Conservation (phyloP, 129 eudicot species). For the Centella asiatica region DNA sequence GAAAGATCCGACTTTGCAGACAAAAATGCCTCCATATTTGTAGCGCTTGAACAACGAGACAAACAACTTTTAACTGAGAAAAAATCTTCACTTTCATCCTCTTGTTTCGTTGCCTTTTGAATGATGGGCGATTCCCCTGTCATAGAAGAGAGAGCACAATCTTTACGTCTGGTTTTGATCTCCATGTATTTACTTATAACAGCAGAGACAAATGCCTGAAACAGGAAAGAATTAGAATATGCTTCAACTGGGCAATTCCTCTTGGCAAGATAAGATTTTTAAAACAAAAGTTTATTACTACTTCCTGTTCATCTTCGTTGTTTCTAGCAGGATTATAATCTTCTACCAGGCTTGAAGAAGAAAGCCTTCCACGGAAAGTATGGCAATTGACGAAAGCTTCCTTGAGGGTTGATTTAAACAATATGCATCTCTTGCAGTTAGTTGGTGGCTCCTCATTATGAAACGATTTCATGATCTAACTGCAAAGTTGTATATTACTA, state of each 20-base stretch:
- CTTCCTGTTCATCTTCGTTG: conserved; percentile 74
- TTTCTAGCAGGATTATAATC: no score
- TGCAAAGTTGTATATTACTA: neutral
- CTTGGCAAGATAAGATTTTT: no score
- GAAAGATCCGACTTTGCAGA: conserved; percentile 57
- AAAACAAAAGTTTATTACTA: conserved; percentile 11
- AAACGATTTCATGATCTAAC: conserved; percentile 16
- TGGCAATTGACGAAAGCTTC: conserved; percentile 46
- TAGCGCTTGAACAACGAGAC: conserved; percentile 48
- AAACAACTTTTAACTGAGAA: conserved; percentile 39
- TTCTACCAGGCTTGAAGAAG: conserved; percentile 31
- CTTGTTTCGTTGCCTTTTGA: conserved; percentile 16
- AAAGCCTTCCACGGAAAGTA: conserved; percentile 31
- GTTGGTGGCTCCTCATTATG: conserved; percentile 37
- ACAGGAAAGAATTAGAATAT: neutral
- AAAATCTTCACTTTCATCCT: conserved; percentile 39
- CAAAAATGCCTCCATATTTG: conserved; percentile 40
- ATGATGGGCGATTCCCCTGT: conserved; percentile 21
- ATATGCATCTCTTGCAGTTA: conserved; percentile 53
- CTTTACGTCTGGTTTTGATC: conserved; percentile 47
- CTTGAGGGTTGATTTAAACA: conserved; percentile 44
- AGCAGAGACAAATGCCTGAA: conserved; percentile 56
- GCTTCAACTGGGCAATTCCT: no score
- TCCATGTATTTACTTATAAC: conserved; percentile 53
- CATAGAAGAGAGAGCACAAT: no score